Evolutionary conservation across 306 rosid species (phyloP).

Genomic region (Rosa persica): DNA sequence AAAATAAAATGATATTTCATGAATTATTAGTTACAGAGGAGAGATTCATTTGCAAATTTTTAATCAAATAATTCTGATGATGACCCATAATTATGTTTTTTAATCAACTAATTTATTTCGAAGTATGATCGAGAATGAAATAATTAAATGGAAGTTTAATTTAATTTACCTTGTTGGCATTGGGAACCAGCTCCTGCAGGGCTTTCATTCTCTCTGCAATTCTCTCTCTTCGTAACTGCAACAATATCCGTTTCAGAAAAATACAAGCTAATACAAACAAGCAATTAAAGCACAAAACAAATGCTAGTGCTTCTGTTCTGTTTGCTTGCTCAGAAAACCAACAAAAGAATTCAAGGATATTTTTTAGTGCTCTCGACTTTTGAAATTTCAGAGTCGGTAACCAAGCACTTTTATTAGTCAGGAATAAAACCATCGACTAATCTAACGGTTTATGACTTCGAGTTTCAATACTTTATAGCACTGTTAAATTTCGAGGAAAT

Average conservation of each 20-base stretch:
- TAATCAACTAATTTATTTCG: neutral
- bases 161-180: slow-evolving; percentile 75
- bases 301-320: slow-evolving; percentile 22
- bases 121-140: neutral
- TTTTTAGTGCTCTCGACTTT: too few relatives aligned
- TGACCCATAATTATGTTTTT: neutral
- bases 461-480: neutral
- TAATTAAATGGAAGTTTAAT: neutral
- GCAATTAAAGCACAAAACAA: neutral
- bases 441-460: too few relatives aligned
- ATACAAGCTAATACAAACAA: neutral
- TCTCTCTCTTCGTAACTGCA: slow-evolving; percentile 95
- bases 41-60: neutral
- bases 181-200: slow-evolving; percentile 94
- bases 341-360: neutral
- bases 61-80: neutral
- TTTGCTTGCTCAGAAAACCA: neutral
- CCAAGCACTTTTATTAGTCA: too few relatives aligned
- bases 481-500: neutral
- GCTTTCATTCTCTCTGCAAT: slow-evolving; percentile 99
- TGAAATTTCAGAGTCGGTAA: too few relatives aligned
- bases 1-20: neutral
- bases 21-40: neutral
- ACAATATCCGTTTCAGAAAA: slow-evolving; percentile 5
- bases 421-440: too few relatives aligned